Evolutionary conservation across 306 rosid genomes (phyloP).

Genomic region (Casuarina glauca): DNA sequence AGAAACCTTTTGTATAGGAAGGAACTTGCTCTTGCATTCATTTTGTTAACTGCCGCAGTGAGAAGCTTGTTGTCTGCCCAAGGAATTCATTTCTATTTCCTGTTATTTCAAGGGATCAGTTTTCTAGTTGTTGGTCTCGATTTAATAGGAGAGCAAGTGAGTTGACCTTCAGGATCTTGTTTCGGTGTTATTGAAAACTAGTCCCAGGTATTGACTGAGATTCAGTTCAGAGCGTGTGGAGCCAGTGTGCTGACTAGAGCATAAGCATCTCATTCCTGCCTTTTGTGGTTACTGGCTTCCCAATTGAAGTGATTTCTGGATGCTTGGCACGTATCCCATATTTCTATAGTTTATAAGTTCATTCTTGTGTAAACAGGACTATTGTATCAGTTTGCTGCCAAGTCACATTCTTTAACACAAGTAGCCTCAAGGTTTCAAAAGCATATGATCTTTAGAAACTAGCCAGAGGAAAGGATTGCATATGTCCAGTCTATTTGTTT

Average conservation of each 20-base stretch:
- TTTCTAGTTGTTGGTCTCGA: constrained; percentile 95
- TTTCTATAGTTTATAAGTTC: constrained; percentile 23
- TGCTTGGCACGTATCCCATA: constrained; percentile 32
- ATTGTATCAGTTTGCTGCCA: constrained; percentile 45
- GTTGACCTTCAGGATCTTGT: constrained; percentile 40
- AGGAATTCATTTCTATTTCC: constrained; percentile 97
- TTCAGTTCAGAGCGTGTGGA: constrained; percentile 8
- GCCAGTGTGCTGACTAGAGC: constrained; percentile 27
- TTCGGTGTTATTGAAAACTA: constrained; percentile 34
- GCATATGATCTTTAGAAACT: constrained; percentile 12
- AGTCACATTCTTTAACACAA: constrained; percentile 24
- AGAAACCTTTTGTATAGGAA: constrained; percentile 86
- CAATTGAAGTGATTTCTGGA: constrained; percentile 39
- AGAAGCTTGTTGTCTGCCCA: constrained; percentile 96
- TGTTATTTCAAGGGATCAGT: constrained; percentile 90
- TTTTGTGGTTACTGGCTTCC: constrained; percentile 31
- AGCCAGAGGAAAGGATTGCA: constrained; percentile 19
- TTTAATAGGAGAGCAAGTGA: constrained; percentile 95
- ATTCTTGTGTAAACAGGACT: constrained; percentile 36
- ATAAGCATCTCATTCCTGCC: constrained; percentile 25
- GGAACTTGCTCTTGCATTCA: constrained; percentile 89
- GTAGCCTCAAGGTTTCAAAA: constrained; percentile 27
- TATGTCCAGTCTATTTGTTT: constrained; percentile 26
- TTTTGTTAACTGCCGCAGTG: constrained; percentile 79
- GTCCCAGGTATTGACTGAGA: constrained; percentile 12